Base-by-base conservation (phyloP, 331 rosid genomes). In the Cydonia oblonga region DNA sequence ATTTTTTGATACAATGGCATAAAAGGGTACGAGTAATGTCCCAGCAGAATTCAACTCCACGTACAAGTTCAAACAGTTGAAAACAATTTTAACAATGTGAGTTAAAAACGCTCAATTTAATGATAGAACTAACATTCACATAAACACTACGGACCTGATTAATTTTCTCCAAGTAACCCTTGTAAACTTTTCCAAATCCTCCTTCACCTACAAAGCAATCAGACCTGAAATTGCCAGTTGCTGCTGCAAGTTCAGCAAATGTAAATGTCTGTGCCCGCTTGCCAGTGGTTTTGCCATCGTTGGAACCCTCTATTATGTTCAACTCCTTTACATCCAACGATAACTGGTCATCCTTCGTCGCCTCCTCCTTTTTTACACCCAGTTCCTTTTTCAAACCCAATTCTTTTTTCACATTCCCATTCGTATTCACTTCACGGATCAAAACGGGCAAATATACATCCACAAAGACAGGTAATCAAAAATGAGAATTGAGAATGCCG, bases 131-230 rank as follows among this genome's bases (percentile, higher is more conserved):
- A 40, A 25, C 57, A 56, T 26, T 56, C 73, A 10, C 68, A n/a
- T 59, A 7, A 16, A 28, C 54, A 30, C 22, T 42, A 81, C 86
- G 19, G 83, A 90, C 98, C 98, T 93, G 82, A 38, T 90, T 56
- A 54, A 75, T 59, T 74, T 49, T 78, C 54, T 71, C 71, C 67
- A 93, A 64, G 77, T 66, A 23, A 20, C 90, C 98, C 80, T 60
- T 86, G 84, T 78, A 89, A 76, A 93, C 98, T 71, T 84, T 85
- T 44, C 97, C 97, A 51, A 93, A 93, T 12, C 97, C 96, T 70
- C 98, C 98, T 73, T 84, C 91, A 3, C 97, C 98, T 52, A 93
- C 40, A 75, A 81, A 81, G 78, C 82, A 83, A 75, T 85, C 84
- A 1, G 79, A 33, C 74, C 79, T 85, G 76, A 93, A 90, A 75